Evolutionary conservation across 176 grass and related monocot species (phyloP).

Genomic region (Cenchrus fungigraminus): DNA sequence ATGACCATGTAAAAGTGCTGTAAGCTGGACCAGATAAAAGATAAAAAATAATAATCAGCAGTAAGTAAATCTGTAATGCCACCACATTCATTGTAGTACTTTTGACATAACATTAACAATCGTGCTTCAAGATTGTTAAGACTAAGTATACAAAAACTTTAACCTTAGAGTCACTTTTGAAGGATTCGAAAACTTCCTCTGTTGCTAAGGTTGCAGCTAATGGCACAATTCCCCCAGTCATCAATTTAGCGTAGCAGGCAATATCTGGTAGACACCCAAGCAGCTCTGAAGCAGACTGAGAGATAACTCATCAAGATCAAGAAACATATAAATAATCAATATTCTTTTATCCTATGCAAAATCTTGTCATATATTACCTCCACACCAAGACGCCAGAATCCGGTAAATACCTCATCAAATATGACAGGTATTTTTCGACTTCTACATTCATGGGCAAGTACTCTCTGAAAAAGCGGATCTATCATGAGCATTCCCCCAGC

Average conservation of each 20-base stretch:
- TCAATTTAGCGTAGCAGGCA: conserved; percentile 91
- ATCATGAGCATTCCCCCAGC: conserved; percentile 93
- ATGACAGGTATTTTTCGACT: conserved; percentile 81
- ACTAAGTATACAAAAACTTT: conserved; percentile 6
- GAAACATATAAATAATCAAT: neutral
- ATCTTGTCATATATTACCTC: conserved; percentile 53
- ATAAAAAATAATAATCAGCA: neutral
- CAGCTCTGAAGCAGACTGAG: conserved; percentile 79
- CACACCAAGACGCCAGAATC: conserved; percentile 87
- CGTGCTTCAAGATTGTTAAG: conserved; percentile 15
- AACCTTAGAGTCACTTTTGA: conserved; percentile 89
- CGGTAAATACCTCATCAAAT: conserved; percentile 95
- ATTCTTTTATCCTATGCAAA: neutral
- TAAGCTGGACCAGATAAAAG: conserved; percentile 58
- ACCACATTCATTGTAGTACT: neutral
- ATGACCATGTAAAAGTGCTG: conserved; percentile 92
- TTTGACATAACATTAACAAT: conserved; percentile 25
- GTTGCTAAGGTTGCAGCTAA: conserved; percentile 81
- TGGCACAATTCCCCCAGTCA: conserved; percentile 89
- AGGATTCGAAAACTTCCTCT: conserved; percentile 84
- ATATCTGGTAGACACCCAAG: conserved; percentile 87
- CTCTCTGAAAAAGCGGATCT: conserved; percentile 88
- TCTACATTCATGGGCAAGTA: conserved; percentile 74
- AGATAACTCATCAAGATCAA: conserved; percentile 35
- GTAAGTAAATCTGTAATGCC: neutral